Base-by-base conservation (phyloP, 306 rosid species). In the Clitoria ternatea region DNA sequence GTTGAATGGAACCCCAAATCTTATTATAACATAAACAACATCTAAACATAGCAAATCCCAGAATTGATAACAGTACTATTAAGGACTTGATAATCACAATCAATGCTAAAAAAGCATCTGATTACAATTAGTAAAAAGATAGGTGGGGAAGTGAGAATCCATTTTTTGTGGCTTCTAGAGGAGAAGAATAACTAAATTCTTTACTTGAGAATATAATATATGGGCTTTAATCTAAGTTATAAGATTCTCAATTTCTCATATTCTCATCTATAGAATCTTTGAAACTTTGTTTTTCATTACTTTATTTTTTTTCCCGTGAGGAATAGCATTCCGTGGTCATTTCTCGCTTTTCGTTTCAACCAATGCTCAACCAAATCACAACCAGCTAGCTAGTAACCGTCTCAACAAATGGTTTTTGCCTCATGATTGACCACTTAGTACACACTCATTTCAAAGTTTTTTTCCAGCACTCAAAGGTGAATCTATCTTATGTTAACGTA, bases 321-420 rank as follows among this genome's bases (percentile, higher is more conserved):
- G 98, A 93, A 93, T 93, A 79, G 57, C 94, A 90, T 93, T 93
- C 98, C 92, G 96, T 87, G 94, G 97, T 90, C 94, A 90, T 93
- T 93, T 88, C 96, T 84, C 67, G 74, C 92, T 88, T 86, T 88
- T 70, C 76, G 79, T 76, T 77, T 77, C 76, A 80, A 82, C 88
- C 85, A 80, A 65, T 62, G 84, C 82, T 78, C 83, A 87, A 80
- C 78, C 42, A 76, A 73, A 42, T 59, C 69, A 71, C 47, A 49
- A 69, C 40, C 35, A n/a, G n/a, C n/a, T n/a, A n/a, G n/a, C n/a
- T n/a, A 6, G 32, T 54, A 54, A 54, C 36, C 32, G 43, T 61
- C 66, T 57, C 60, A 77, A 36, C 52, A 76, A 61, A 70, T 57
- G 56, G 57, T 44, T 71, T 71, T 54, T n/a, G n/a, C 47, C 82